A percentile compares a stretch with the other conserved stretches of the same genome.
phyloP scores from a whole-genome alignment of 192 early-diverging fungal species.

The Backusella sp. region DNA sequence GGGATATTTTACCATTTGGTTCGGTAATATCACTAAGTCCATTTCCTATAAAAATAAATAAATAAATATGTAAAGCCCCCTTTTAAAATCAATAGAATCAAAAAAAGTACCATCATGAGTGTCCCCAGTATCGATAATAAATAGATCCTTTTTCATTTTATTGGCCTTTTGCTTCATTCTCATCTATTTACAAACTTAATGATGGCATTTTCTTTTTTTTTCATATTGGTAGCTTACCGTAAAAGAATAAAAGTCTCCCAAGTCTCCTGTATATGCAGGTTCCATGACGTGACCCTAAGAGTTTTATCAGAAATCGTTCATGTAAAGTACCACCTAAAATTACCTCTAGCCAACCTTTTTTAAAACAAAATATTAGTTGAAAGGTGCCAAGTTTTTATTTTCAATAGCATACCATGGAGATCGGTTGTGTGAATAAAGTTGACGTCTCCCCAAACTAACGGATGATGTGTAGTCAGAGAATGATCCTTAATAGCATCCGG shows the following conservation, averaged over 20 bases:
- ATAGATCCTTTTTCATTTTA: conserved; percentile 45
- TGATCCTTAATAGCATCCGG: conserved; percentile 19
- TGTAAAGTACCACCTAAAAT: neutral
- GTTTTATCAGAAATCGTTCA: neutral
- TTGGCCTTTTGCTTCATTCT: conserved; percentile 48
- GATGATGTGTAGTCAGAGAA: conserved; percentile 9
- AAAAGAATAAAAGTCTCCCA: conserved; percentile 56
- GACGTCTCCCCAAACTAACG: conserved; percentile 50
- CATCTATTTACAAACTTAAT: conserved; percentile 7
- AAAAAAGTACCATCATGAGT: conserved; percentile 37
- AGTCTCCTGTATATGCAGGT: conserved; percentile 43
- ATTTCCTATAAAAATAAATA: conserved; percentile 25
- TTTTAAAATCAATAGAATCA: neutral
- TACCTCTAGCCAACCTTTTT: conserved; percentile 26
- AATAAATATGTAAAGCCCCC: neutral
- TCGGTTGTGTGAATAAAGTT: conserved; percentile 52
- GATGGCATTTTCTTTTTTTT: neutral
- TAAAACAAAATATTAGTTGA: neutral
- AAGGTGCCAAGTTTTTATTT: neutral
- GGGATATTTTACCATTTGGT: conserved; percentile 31
- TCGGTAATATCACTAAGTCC: conserved; percentile 40
- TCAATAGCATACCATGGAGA: conserved; percentile 26
- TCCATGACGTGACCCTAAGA: conserved; percentile 31
- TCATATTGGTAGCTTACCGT: conserved; percentile 19
- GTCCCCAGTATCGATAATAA: conserved; percentile 55